Evolutionary conservation across 345 rosid genomes (phyloP).

Genomic region (Citrus inodora): DNA sequence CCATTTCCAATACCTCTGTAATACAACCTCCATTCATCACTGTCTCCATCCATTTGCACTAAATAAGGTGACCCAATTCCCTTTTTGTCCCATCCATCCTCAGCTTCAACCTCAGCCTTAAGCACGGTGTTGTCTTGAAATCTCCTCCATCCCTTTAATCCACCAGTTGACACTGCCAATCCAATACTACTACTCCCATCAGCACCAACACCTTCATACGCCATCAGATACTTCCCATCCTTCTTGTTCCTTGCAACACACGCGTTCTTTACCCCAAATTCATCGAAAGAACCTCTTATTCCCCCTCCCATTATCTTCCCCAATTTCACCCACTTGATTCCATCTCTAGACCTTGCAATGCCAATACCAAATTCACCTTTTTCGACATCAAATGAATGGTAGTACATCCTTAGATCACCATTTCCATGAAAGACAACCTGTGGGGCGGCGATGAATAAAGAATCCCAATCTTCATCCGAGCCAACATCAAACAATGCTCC

Average conservation of each 20-base stretch:
- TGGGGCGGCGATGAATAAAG: slow-evolving; percentile 59
- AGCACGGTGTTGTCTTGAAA: slow-evolving; percentile 41
- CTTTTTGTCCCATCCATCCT: slow-evolving; percentile 54
- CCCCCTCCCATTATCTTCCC: slow-evolving; percentile 71
- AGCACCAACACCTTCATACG: slow-evolving; percentile 54
- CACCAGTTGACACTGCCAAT: slow-evolving; percentile 59
- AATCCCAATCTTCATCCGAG: slow-evolving; percentile 73
- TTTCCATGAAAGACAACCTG: slow-evolving; percentile 64
- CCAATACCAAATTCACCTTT: slow-evolving; percentile 51
- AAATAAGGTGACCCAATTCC: slow-evolving; percentile 74
- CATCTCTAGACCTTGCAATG: slow-evolving; percentile 82
- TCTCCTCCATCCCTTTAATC: slow-evolving; percentile 59
- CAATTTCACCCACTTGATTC: slow-evolving; percentile 70
- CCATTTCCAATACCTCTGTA: slow-evolving; percentile 56
- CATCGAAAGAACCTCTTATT: slow-evolving; percentile 41
- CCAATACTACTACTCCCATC: slow-evolving; percentile 53
- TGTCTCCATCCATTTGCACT: slow-evolving; percentile 59
- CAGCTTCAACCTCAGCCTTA: slow-evolving; percentile 27
- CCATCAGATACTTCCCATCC: slow-evolving; percentile 71
- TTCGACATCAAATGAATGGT: slow-evolving; percentile 63
- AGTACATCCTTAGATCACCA: slow-evolving; percentile 79
- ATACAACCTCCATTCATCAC: slow-evolving; percentile 69
- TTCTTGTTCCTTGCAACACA: slow-evolving; percentile 53
- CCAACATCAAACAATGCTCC: slow-evolving; percentile 84
- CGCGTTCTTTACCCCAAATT: slow-evolving; percentile 53